Conservation (phyloP, 2,329 filamentous ascomycete species). For the Penicillium sp. region DNA sequence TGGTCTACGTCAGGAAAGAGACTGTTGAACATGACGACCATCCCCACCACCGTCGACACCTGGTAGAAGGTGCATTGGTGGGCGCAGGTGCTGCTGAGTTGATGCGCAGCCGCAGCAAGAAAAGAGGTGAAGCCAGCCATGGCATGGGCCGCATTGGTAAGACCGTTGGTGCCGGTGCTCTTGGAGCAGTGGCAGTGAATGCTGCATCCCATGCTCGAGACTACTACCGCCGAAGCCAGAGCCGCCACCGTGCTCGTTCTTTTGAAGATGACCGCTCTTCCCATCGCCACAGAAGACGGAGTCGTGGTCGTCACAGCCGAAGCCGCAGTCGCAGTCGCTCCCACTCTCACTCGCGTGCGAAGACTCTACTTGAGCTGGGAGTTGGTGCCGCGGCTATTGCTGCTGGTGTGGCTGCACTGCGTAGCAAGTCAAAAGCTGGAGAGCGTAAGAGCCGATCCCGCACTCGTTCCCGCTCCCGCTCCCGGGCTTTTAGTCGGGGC, state of each 20-base stretch:
- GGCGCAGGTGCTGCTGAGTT: conserved; percentile 62
- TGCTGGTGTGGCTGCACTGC: conserved; percentile 58
- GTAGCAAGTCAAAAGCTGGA: conserved; percentile 52
- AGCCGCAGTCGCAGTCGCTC: conserved; percentile 48
- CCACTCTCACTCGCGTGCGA: conserved; percentile 49
- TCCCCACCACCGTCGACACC: conserved; percentile 54
- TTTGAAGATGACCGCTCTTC: conserved; percentile 42
- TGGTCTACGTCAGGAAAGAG: conserved; percentile 59
- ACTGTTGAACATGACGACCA: conserved; percentile 46
- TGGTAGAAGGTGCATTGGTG: conserved; percentile 62
- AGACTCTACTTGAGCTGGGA: conserved; percentile 54
- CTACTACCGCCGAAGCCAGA: conserved; percentile 47
- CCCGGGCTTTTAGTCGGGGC: conserved; percentile 36
- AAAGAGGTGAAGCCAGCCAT: conserved; percentile 55
- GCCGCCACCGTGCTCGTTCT: conserved; percentile 44
- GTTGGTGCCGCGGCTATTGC: conserved; percentile 60
- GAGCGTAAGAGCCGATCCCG: conserved; percentile 50
- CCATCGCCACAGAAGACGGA: conserved; percentile 33
- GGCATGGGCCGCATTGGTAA: conserved; percentile 50
- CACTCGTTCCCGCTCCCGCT: conserved; percentile 49
- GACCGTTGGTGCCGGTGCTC: conserved; percentile 59
- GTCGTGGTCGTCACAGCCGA: conserved; percentile 33
- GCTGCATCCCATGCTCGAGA: conserved; percentile 54
- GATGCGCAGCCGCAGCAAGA: conserved; percentile 57
- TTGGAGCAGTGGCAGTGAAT: conserved; percentile 62